Evolutionary conservation across 2,329 filamentous ascomycete species (phyloP), one percentile per base, ranked within the genome.

Genomic region (Penicillium sp.): DNA sequence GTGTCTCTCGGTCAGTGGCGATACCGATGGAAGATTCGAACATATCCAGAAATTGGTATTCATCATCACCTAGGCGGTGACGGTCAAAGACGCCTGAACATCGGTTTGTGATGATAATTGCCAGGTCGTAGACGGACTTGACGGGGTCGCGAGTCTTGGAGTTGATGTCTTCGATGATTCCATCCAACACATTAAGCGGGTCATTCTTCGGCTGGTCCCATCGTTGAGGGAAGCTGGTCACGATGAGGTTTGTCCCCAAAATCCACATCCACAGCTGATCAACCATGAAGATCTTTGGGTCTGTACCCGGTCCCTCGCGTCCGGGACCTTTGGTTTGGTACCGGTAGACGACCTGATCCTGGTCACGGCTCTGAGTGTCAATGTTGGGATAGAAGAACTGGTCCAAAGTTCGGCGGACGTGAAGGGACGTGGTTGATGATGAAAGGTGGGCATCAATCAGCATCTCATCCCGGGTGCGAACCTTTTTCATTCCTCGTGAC

Each of bases 241-340:
- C 72, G 13, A 84, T 73, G 11, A 83, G 62, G 41, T 81, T 79
- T 68, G 42, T 76, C 65, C 62, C 65, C 1, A 84, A 54, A 3
- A 81, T 70, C 77, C 79, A 83, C 56, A 84, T 74, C 81, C 81
- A 84, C 2, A 85, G 64, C 50, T 84, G 81, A 55, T 84, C 81
- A 0, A 84, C 80, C 80, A 83, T 83, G 57, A 81, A 81, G 2
- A 83, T 74, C 45, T 81, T 81, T 1, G 72, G 71, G 39, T 80
- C 76, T 3, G 44, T 47, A 3, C 39, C 47, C 2, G 62, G 63
- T 58, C 56, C 54, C 11, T 56, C 58, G 13, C 50, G 50, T 6
- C 56, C 62, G 7, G 58, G 54, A 5, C 55, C 55, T 28, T 68
- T 67, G 21, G 61, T 67, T 47, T 74, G 71, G 48, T 83, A 83